phyloP scores from a whole-genome alignment of 257 asterid species.

The Fraxinus pennsylvanica region DNA sequence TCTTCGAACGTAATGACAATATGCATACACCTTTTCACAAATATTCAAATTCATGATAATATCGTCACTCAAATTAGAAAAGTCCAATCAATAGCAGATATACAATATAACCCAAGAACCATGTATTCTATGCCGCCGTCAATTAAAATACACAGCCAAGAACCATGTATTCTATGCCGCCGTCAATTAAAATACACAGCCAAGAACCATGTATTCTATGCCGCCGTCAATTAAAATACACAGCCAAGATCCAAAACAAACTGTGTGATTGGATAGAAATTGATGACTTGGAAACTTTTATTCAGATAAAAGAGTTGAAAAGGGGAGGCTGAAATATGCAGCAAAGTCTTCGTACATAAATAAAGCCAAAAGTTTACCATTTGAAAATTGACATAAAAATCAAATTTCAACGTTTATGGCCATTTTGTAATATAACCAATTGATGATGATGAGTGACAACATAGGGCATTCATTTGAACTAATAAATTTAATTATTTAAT shows the following conservation, averaged over 20 bases:
- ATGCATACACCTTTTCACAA: no score
- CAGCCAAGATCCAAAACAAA: not conserved
- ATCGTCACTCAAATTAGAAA: no score
- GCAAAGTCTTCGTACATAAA: not conserved
- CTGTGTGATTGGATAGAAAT: not conserved
- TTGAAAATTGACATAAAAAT: not conserved
- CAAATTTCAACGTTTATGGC: not conserved
- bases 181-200: not conserved
- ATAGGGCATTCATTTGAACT: not conserved
- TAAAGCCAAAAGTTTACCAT: not conserved
- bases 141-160: not conserved
- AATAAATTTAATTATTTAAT: no score
- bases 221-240: not conserved
- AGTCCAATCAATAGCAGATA: no score
- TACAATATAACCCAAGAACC: no score
- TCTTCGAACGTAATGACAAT: no score
- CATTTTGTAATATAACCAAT: not conserved
- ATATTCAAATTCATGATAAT: no score
- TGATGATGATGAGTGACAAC: not conserved
- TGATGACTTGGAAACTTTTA: not conserved
- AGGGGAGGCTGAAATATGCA: not conserved
- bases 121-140: not conserved
- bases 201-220: not conserved
- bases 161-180: not conserved
- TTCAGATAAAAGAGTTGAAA: not conserved